Base-by-base conservation (phyloP, 129 eudicot species). In the Centaurea solstitialis region DNA sequence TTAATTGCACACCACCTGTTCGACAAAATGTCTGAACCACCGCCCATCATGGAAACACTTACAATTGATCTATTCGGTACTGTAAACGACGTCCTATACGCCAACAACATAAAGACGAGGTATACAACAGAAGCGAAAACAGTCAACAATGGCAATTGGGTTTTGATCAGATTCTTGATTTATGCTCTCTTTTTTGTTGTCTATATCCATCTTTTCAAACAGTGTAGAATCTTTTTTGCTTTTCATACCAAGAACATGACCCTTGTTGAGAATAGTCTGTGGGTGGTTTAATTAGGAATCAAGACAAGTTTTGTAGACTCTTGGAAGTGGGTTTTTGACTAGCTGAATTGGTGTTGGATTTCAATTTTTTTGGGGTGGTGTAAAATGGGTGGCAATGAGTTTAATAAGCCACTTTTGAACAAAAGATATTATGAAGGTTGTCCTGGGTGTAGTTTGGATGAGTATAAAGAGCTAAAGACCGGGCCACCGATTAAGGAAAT, bases 361-460 rank as follows among this genome's bases (percentile, higher is more conserved):
- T 21, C 15, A 5, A n/a, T n/a, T 5, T 3, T 5, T 2, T 11
- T n/a, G 26, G 68, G 30, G 2, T 57, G 68, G 28, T 22, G 41
- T 5, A 41, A 75, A 68, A 85, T 80, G 88, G 83, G 75, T 72
- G 86, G 71, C 70, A 33, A 43, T 13, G 78, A 74, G 80, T 5
- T 45, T 30, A 80, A 74, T 45, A 76, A 83, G 80, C 68, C 87
- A 28, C 82, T 93, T 66, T 74, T 93, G 84, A 73, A 85, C 50
- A 80, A 86, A 30, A 73, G 75, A 43, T 92, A 80, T 82, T 33
- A 85, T 24, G 91, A 88, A 67, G 81, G 62, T 5, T 92, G 98
- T 79, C 88, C 97, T 0, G 97, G 98, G 6, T 94, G 98, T 85
- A 62, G 68, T 47, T 80, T 94, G 68, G 97, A 94, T 65, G 79